Base-by-base conservation (phyloP, 805 yeast species). In the Diddensiella santjacobensis region DNA sequence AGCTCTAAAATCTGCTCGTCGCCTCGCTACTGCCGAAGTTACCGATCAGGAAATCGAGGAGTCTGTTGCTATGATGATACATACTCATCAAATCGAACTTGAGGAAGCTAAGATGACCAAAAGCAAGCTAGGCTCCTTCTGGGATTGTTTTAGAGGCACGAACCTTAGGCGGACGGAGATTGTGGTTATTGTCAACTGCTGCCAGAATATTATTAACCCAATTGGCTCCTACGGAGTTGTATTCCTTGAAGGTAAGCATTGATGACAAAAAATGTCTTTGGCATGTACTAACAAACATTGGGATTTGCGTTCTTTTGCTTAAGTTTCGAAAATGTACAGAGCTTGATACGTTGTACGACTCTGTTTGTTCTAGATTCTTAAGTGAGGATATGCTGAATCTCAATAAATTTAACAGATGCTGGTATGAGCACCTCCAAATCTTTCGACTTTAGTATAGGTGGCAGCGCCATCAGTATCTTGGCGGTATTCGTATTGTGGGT, bases 101-200 rank as follows among this genome's bases (percentile, higher is more conserved):
- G 24, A 10, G 15, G 37, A 29, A 44, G 18, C 38, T 11, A 38
- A 38, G 10, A 17, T 38, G n/a, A 38, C 6, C 41, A 26, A 26
- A 8, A 26, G 11, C 31, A 11, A 20, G 19, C 19, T 8, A 4
- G 69, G 44, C 56, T 63, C 52, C 17, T 45, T 44, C 29, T 18
- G 44, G 18, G 80, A 76, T 47, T 75, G 79, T 52, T 73, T 78
- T 67, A 71, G 63, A 55, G 76, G 76, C 5, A 50, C 55, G 3
- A 69, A 74, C 59, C 55, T 66, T 4, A 65, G 81, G 59, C 67
- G 83, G 64, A 78, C 83, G 1, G 71, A 74, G 58, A 62, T 77
- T 38, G 70, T 78, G 6, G 58, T 70, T 31, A 38, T 70, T 31
- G 66, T 70, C 5, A 75, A 76, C 75, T 48, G 72, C 40, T 63